Evolutionary conservation across 768 basidiomycete genomes (phyloP), one percentile per base, ranked within the genome.

Genomic region (Kwoniella sp.): DNA sequence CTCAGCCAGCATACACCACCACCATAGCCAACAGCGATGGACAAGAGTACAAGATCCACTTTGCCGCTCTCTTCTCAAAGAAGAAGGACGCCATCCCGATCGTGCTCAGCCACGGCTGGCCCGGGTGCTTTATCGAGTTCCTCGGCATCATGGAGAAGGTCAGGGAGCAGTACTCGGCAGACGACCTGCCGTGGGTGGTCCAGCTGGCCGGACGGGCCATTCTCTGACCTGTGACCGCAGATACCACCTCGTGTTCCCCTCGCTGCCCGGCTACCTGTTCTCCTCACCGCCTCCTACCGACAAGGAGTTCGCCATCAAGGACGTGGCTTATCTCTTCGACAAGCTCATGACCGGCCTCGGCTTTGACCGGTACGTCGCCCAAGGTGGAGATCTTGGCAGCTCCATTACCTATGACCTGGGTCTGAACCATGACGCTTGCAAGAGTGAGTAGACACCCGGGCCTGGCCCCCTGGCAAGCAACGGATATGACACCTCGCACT

Each of bases 341-440:
- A 32, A 56, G 20, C 55, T 75, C 22, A 72, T 75, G 72, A 49
- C 58, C 14, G 70, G 69, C 14, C 46, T 74, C n/a, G 73, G 72
- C 3, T 67, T 71, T 23, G 57, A 51, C 4, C 49, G 41, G 19
- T 75, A 75, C 45, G 60, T 69, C 3, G 69, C 65, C 1, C 73
- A 75, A 47, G 73, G 74, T 19, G 69, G 73, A 0, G 74, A 75
- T 65, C 60, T 75, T 4, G 74, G 73, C 9, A 56, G 57, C 45
- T 56, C 36, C n/a, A 46, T 73, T 15, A 50, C 56, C 7, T 45
- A 60, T 25, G 44, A 62, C 14, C 36, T 73, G 17, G 70, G 53
- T n/a, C 32, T 38, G 23, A 42, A 56, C 3, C 60, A 57, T 26
- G 59, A 63, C 1, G 56, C 49, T 19, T 74, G 71, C 47, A 67